Conservation (phyloP, 805 yeast genomes). For the Kuraishia ogatae region DNA sequence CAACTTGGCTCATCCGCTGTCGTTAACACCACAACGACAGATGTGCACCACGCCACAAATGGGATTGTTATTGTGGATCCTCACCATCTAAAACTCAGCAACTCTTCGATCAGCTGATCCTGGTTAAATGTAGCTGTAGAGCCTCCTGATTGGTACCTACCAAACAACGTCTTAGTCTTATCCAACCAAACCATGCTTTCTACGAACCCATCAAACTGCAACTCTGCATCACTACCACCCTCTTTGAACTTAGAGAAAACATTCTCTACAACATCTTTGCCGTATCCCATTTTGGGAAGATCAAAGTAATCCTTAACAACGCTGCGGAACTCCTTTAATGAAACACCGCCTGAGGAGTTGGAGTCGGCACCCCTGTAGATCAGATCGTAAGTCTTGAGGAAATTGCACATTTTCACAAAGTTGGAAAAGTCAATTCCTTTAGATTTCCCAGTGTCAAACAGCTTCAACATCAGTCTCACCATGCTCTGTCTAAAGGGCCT, state of each 20-base stretch:
- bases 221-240: background rate
- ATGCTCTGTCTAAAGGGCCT: slow-evolving; percentile 9
- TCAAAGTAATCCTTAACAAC: background rate
- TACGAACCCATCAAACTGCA: background rate
- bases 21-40: too few species aligned
- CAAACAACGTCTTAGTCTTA: background rate
- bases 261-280: background rate
- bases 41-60: too few species aligned
- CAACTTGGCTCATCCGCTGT: too few species aligned
- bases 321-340: slow-evolving; percentile 17
- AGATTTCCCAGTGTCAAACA: slow-evolving; percentile 5
- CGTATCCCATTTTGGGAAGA: background rate
- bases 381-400: slow-evolving; percentile 21
- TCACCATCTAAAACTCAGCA: background rate
- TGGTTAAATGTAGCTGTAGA: background rate
- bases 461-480: slow-evolving; percentile 7
- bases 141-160: background rate
- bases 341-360: slow-evolving; percentile 16
- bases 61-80: background rate
- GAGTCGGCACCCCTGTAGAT: slow-evolving; percentile 20
- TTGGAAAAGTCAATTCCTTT: slow-evolving; percentile 9
- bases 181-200: slow-evolving; percentile 6
- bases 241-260: background rate
- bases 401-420: slow-evolving; percentile 19
- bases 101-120: background rate